A percentile compares a stretch with the other conserved stretches of the same genome.
Evolutionary conservation across 148 eudicot species (phyloP).

Genomic region (Rhododendron griersonianum): DNA sequence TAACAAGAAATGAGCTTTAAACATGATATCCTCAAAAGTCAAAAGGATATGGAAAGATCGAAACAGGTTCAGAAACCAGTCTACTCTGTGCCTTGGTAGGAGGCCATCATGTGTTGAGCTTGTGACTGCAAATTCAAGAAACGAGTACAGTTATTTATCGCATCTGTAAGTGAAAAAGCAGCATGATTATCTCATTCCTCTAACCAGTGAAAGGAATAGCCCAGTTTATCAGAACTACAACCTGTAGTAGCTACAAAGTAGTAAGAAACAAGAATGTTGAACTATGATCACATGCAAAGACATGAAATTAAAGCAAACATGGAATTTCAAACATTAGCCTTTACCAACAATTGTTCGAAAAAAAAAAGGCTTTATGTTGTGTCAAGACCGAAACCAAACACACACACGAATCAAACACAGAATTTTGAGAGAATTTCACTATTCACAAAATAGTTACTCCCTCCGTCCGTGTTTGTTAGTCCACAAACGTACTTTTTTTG

Average conservation of each 20-base stretch:
- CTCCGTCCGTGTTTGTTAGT: no score
- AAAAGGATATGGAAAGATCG: not conserved
- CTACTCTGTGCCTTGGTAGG: conserved; percentile 56
- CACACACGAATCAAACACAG: no score
- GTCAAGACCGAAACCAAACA: no score
- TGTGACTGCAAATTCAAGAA: conserved; percentile 20
- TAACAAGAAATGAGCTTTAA: not conserved
- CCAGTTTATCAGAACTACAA: not conserved
- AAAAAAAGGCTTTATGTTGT: not conserved
- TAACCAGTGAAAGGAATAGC: not conserved
- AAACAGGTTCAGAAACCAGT: not conserved
- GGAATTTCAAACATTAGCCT: not conserved
- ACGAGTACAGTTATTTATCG: not conserved
- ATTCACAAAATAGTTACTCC: no score
- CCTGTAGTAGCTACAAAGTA: not conserved
- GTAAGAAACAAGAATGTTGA: not conserved
- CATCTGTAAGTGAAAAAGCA: not conserved
- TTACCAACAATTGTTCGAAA: not conserved
- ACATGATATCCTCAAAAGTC: not conserved
- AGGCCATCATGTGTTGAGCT: conserved; percentile 55
- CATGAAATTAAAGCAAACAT: not conserved
- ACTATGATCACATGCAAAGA: not conserved
- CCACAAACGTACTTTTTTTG: no score
- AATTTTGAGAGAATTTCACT: no score
- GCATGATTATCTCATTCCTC: not conserved